These are phyloP conservation scores for Pichia sp. DNA, from an alignment of 1,139 yeast genomes.

Conservation along the genomic window DNA sequence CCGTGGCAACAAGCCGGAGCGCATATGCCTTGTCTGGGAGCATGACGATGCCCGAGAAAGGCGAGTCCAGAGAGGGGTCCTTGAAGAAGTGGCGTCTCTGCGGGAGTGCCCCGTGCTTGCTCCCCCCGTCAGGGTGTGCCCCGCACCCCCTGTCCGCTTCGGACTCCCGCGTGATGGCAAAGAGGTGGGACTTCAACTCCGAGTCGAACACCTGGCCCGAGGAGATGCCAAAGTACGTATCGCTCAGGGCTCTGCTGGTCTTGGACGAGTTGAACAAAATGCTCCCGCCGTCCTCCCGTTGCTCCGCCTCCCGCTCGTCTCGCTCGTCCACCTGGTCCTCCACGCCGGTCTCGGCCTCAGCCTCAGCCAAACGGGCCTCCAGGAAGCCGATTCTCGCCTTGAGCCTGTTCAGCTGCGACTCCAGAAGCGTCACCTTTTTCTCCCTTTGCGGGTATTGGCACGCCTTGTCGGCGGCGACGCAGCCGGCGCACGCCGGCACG, in stretches of 20 bases:
- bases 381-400: neutral
- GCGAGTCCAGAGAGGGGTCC: conserved; percentile 31
- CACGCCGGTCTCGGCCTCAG: neutral
- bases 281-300: neutral
- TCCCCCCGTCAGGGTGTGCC: too few species aligned
- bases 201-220: neutral
- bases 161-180: neutral
- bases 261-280: neutral
- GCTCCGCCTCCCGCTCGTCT: neutral
- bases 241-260: neutral
- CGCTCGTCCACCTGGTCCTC: neutral
- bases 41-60: conserved; percentile 24
- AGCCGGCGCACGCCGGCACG: neutral
- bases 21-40: conserved; percentile 36
- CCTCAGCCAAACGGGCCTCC: neutral
- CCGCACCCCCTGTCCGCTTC: too few species aligned
- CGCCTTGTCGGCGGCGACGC: neutral
- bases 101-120: conserved; percentile 2
- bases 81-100: conserved; percentile 32
- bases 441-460: neutral
- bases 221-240: neutral
- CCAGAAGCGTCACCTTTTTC: neutral
- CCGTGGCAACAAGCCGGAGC: conserved; percentile 32
- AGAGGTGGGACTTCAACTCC: neutral
- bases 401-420: neutral